Percentiles rank a stretch among this genome's conserved stretches.
phyloP scores from a whole-genome alignment of 192 early-diverging fungal species.

The Allomyces macrogynus region DNA sequence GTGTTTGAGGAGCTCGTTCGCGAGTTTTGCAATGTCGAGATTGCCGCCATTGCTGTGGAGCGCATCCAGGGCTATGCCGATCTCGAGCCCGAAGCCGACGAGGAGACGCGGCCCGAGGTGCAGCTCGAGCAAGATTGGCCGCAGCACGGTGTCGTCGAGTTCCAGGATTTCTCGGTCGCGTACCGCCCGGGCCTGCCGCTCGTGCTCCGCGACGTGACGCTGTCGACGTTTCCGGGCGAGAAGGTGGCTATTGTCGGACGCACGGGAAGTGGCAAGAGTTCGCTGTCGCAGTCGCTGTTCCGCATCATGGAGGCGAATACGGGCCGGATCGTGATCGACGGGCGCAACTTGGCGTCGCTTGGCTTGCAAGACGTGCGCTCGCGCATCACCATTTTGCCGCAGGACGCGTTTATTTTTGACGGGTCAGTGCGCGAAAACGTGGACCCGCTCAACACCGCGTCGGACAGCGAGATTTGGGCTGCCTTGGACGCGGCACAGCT shows the following conservation, averaged over 20 bases:
- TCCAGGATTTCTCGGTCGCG: constrained; percentile 45
- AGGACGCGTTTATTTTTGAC: constrained; percentile 27
- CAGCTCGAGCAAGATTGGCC: constrained; percentile 44
- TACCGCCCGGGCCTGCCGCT: constrained; percentile 55
- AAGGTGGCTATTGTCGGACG: constrained; percentile 81
- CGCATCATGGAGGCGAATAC: constrained; percentile 51
- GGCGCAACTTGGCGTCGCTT: constrained; percentile 41
- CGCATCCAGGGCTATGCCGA: constrained; percentile 63
- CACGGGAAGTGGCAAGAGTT: constrained; percentile 58
- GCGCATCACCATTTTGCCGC: constrained; percentile 61
- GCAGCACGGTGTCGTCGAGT: constrained; percentile 37
- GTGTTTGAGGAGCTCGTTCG: constrained; percentile 17
- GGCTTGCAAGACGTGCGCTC: constrained; percentile 53
- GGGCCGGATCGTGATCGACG: constrained; percentile 52
- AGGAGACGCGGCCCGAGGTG: constrained; percentile 24
- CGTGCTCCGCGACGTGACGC: constrained; percentile 57
- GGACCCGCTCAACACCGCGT: constrained; percentile 33
- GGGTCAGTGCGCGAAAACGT: constrained; percentile 27
- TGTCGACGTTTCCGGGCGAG: constrained; percentile 43
- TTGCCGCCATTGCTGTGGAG: constrained; percentile 72
- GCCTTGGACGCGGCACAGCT: constrained; percentile 25
- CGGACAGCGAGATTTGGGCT: constrained; percentile 49
- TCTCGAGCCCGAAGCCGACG: constrained; percentile 59
- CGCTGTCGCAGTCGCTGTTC: constrained; percentile 51
- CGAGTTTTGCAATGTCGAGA: constrained; percentile 61